Base-by-base conservation (phyloP, 2,329 filamentous ascomycete genomes). In the Penicillium sp. region DNA sequence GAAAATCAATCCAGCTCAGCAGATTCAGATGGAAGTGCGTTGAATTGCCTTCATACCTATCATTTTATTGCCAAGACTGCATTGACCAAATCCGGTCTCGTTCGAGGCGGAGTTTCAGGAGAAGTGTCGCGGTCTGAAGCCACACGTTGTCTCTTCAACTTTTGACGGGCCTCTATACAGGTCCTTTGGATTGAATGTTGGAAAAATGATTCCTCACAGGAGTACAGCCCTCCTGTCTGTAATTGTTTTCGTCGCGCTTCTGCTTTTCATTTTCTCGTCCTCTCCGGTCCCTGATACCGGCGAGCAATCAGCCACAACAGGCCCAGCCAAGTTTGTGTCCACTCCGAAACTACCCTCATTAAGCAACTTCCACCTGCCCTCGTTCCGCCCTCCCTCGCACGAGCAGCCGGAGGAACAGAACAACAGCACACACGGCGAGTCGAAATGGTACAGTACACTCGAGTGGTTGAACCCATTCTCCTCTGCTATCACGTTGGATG, bases 381-480 rank as follows among this genome's bases (percentile, higher is more conserved):
- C 86, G 0, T 92, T 93, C 72, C 82, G 83, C 39, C 82, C 84
- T 39, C 82, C 86, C 20, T 82, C 85, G 11, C 90, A 95, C 71
- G 83, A 85, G 58, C 89, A 89, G 18, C 84, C 87, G 3, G 82
- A 86, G 37, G 82, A 86, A 51, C 88, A 92, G 72, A 84, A 85
- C 61, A 90, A 93, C 72, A 92, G 90, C 69, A 89, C 88, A 5
- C 87, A 84, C 69, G 89, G 87, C 48, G 89, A 89, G 59, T 87
- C 89, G 34, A 87, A 86, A 57, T 97, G 93, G 93, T 90, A 91
- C 75, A 87, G 85, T 61, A 87, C 96, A 72, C 95, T 89, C 86
- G 90, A 88, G 71, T 97, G 92, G 92, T 82, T 90, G 66, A 89
- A 89, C 59, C 90, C 92, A 3, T 97, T 97, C 73, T 96, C 92